These are phyloP conservation scores for Zychaea mexicana DNA, from an alignment of 371 early-diverging fungal genomes.

Conservation along the genomic window DNA sequence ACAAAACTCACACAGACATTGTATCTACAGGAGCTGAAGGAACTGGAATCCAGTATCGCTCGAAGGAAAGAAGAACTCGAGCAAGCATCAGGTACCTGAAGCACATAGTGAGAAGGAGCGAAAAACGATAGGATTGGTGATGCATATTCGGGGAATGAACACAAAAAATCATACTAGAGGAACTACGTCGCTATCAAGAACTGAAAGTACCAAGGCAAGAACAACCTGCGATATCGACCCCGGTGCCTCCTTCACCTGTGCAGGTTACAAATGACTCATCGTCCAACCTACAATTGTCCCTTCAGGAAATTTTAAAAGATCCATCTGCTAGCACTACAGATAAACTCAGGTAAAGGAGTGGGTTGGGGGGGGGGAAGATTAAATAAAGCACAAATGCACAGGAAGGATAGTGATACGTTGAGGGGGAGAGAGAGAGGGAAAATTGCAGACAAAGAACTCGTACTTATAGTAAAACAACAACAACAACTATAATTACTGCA, in stretches of 20 bases:
- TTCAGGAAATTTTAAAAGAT: neutral
- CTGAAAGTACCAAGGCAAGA: neutral
- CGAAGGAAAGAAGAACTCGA: neutral
- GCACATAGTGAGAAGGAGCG: too few relatives aligned
- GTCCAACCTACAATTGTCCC: neutral
- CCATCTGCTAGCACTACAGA: neutral
- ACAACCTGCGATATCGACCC: neutral
- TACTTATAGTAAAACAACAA: neutral
- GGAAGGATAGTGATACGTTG: too few relatives aligned
- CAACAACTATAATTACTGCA: neutral
- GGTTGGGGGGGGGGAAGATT: neutral
- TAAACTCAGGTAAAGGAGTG: neutral
- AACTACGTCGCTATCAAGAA: neutral
- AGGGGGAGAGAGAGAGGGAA: neutral
- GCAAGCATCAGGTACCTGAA: neutral
- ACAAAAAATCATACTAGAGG: too few relatives aligned
- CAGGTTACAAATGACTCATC: neutral
- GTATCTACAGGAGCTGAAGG: neutral
- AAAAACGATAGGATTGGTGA: too few relatives aligned
- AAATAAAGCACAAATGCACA: too few relatives aligned
- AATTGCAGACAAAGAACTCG: neutral
- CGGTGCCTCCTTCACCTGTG: neutral
- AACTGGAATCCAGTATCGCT: neutral
- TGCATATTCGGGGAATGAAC: too few relatives aligned
- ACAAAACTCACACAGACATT: too few relatives aligned